Evolutionary conservation across 306 rosid genomes (phyloP).

Genomic region (Ormosia emarginata): DNA sequence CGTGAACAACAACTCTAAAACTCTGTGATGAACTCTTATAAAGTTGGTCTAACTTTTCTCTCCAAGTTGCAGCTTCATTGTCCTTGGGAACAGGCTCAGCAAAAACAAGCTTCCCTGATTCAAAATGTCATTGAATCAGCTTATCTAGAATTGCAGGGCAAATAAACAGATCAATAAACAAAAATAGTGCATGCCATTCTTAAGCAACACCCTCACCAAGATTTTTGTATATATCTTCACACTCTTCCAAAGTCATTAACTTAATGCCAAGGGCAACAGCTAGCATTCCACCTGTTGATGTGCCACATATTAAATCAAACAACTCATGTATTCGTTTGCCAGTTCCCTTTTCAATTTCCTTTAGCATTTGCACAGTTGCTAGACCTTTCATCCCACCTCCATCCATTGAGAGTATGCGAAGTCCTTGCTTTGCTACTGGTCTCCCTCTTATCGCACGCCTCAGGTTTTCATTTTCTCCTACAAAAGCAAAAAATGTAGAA

Average conservation of each 20-base stretch:
- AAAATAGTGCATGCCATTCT: background rate
- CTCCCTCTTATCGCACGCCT: constrained; percentile 80
- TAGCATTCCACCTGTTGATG: constrained; percentile 90
- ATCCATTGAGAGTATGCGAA: constrained; percentile 85
- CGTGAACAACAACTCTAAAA: constrained; percentile 82
- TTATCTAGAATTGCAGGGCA: background rate
- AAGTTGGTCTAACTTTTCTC: constrained; percentile 80
- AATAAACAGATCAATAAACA: background rate
- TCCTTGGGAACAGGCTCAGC: constrained; percentile 83
- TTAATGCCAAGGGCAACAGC: constrained; percentile 84
- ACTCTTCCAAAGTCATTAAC: constrained; percentile 61
- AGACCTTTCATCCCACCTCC: constrained; percentile 95
- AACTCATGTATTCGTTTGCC: constrained; percentile 76
- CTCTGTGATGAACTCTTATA: constrained; percentile 83
- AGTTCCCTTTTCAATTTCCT: constrained; percentile 81
- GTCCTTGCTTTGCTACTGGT: constrained; percentile 74
- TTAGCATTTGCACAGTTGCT: constrained; percentile 77
- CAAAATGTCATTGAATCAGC: background rate
- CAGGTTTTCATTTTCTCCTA: constrained; percentile 83
- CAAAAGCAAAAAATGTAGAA: constrained; percentile 20
- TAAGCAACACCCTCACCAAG: constrained; percentile 52
- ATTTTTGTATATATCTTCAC: constrained; percentile 82
- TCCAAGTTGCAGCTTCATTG: constrained; percentile 90
- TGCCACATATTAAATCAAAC: constrained; percentile 86
- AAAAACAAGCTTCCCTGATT: constrained; percentile 72